Evolutionary conservation across 176 grass and related monocot genomes (phyloP).

Genomic region (Saccharum officinarum): DNA sequence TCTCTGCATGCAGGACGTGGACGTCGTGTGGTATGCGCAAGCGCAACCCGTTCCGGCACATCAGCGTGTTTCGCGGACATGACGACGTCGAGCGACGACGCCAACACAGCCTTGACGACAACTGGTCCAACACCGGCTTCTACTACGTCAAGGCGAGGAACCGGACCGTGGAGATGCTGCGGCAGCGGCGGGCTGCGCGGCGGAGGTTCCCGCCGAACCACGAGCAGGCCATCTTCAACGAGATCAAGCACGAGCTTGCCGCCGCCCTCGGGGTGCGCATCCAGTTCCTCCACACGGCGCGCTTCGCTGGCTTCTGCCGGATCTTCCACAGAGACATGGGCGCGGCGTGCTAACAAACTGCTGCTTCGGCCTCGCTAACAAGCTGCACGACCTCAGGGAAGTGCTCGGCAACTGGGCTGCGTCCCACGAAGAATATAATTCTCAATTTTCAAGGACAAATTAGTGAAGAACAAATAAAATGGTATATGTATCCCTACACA

Average conservation of each 20-base stretch:
- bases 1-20: slow-evolving; percentile 38
- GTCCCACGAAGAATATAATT: neutral
- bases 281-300: slow-evolving; percentile 45
- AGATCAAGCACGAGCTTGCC: slow-evolving; percentile 55
- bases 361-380: slow-evolving; percentile 54
- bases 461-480: neutral
- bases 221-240: slow-evolving; percentile 52
- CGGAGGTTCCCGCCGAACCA: slow-evolving; percentile 38
- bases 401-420: slow-evolving; percentile 4
- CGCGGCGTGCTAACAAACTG: slow-evolving; percentile 63
- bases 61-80: slow-evolving; percentile 38
- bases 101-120: slow-evolving; percentile 9
- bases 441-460: neutral
- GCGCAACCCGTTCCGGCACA: slow-evolving; percentile 54
- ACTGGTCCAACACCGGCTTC: slow-evolving; percentile 51
- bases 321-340: slow-evolving; percentile 36
- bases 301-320: slow-evolving; percentile 49
- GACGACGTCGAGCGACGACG: slow-evolving; percentile 51
- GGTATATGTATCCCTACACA: too few species aligned
- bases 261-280: slow-evolving; percentile 25
- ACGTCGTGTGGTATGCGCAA: slow-evolving; percentile 51
- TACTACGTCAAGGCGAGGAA: slow-evolving; percentile 45
- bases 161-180: slow-evolving; percentile 40
- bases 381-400: slow-evolving; percentile 52
- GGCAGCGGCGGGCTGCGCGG: slow-evolving; percentile 41